These are phyloP conservation scores for Aureobasidium vineae DNA, from an alignment of 2,329 filamentous ascomycete genomes.

Conservation along the genomic window DNA sequence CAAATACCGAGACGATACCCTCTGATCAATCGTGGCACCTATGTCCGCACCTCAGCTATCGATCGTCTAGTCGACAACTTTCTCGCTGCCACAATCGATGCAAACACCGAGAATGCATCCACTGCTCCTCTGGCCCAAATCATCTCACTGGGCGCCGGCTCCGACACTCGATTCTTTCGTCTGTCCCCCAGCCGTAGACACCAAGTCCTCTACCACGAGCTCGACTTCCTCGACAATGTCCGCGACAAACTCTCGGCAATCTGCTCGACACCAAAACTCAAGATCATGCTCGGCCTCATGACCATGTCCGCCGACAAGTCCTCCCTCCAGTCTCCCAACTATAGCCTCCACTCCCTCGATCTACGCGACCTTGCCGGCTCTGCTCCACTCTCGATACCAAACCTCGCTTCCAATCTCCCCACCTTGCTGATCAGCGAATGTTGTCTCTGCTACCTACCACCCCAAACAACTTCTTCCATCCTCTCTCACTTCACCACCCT, in stretches of 20 bases:
- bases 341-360: slow-evolving; percentile 61
- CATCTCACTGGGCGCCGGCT: slow-evolving; percentile 88
- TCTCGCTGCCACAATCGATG: slow-evolving; percentile 47
- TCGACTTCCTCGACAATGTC: slow-evolving; percentile 82
- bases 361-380: slow-evolving; percentile 58
- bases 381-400: slow-evolving; percentile 39
- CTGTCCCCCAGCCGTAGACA: slow-evolving; percentile 54
- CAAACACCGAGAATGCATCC: neutral
- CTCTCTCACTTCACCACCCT: slow-evolving; percentile 48
- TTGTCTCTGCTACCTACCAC: slow-evolving; percentile 84
- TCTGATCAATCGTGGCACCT: slow-evolving; percentile 97
- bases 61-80: slow-evolving; percentile 75
- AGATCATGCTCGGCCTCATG: too few species aligned
- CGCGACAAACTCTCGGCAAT: slow-evolving; percentile 58
- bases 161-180: slow-evolving; percentile 84
- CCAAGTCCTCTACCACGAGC: slow-evolving; percentile 76
- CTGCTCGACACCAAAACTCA: slow-evolving; percentile 34
- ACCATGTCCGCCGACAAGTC: slow-evolving; percentile 42
- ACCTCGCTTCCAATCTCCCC: slow-evolving; percentile 59
- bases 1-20: slow-evolving; percentile 67
- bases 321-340: slow-evolving; percentile 51
- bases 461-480: slow-evolving; percentile 61
- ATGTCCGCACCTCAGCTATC: slow-evolving; percentile 80
- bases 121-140: slow-evolving; percentile 63
- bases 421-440: slow-evolving; percentile 92